These are phyloP conservation scores for Colletotrichum sp. DNA, from an alignment of 2,329 filamentous ascomycete genomes.

Conservation along the genomic window DNA sequence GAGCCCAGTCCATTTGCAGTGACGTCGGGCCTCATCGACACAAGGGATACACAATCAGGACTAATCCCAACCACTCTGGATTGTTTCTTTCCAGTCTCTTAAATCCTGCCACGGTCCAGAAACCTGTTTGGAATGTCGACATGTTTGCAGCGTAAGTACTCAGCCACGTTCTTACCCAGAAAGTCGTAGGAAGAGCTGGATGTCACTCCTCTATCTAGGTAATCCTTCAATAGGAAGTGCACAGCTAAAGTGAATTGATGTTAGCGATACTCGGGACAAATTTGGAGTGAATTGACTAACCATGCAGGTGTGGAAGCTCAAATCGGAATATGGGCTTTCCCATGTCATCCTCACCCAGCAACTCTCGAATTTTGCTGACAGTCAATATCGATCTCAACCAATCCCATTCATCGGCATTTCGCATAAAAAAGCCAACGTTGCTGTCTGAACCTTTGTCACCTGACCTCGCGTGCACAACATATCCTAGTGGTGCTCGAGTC, in stretches of 20 bases:
- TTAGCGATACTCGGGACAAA: neutral
- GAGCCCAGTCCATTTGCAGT: neutral
- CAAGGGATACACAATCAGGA: neutral
- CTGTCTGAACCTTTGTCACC: conserved; percentile 49
- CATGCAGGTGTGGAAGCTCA: conserved; percentile 39
- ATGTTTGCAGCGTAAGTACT: conserved; percentile 31
- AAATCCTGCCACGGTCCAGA: conserved; percentile 26
- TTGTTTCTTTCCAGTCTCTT: neutral
- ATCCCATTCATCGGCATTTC: conserved; percentile 23
- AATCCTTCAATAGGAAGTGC: conserved; percentile 47
- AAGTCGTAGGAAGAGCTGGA: conserved; percentile 33
- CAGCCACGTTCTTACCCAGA: conserved; percentile 32
- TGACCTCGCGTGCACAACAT: conserved; percentile 34
- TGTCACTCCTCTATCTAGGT: conserved; percentile 28
- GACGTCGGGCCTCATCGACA: neutral
- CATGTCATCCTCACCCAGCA: conserved; percentile 42
- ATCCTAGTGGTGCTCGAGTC: conserved; percentile 30
- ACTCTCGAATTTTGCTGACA: conserved; percentile 36
- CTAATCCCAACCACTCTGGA: neutral
- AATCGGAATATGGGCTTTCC: conserved; percentile 46
- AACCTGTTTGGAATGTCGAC: conserved; percentile 31
- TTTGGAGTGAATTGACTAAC: neutral
- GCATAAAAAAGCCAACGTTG: conserved; percentile 27
- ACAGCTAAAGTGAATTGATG: conserved; percentile 18
- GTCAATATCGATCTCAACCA: conserved; percentile 44